Evolutionary conservation across 2,329 filamentous ascomycete genomes (phyloP).

Genomic region (Nigrograna mackinnonii): DNA sequence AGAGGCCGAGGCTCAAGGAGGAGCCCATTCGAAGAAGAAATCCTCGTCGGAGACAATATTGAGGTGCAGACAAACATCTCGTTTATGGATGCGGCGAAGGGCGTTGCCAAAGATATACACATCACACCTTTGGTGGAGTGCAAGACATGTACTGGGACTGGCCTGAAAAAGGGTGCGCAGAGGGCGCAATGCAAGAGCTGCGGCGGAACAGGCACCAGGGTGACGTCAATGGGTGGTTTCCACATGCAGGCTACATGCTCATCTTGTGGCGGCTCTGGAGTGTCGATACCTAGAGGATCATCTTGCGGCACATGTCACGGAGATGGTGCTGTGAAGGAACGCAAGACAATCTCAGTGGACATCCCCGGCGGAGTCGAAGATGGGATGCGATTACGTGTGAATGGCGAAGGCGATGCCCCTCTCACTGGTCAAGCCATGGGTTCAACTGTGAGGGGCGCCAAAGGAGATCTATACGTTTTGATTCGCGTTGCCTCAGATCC

Average conservation of each 20-base stretch:
- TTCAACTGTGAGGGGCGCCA: slow-evolving; percentile 65
- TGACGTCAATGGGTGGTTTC: slow-evolving; percentile 92
- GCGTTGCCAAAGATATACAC: slow-evolving; percentile 82
- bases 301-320: slow-evolving; percentile 82
- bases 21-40: slow-evolving; percentile 76
- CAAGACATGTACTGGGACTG: slow-evolving; percentile 79
- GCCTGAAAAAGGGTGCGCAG: slow-evolving; percentile 79
- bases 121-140: slow-evolving; percentile 83
- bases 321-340: slow-evolving; percentile 80
- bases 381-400: slow-evolving; percentile 86
- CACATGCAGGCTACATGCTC: slow-evolving; percentile 93
- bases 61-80: slow-evolving; percentile 91
- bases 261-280: slow-evolving; percentile 77
- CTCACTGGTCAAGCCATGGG: slow-evolving; percentile 71
- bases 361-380: slow-evolving; percentile 96
- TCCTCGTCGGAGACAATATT: slow-evolving; percentile 92
- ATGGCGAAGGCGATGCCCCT: slow-evolving; percentile 85
- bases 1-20: slow-evolving; percentile 56
- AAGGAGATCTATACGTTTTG: slow-evolving; percentile 88
- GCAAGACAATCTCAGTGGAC: slow-evolving; percentile 82
- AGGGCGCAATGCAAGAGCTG: slow-evolving; percentile 76
- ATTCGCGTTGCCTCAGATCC: slow-evolving; percentile 87
- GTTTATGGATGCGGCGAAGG: slow-evolving; percentile 96
- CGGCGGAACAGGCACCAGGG: slow-evolving; percentile 81
- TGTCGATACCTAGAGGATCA: slow-evolving; percentile 74